Evolutionary conservation across 1,139 yeast genomes (phyloP).

Genomic region (Suhomyces maxii): DNA sequence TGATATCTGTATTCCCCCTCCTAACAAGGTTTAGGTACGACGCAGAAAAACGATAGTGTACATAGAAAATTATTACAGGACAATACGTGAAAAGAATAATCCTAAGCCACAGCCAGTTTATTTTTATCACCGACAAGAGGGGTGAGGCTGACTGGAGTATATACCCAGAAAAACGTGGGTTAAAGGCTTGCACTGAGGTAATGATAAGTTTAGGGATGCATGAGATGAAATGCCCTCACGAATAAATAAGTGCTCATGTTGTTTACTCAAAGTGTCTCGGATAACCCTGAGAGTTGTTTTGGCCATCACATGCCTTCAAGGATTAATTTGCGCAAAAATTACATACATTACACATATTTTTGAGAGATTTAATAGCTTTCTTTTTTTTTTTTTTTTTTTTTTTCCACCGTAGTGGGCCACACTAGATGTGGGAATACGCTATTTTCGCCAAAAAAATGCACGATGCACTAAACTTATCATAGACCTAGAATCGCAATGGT

Average conservation of each 20-base stretch:
- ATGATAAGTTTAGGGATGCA: too few species aligned
- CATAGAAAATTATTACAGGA: conserved; percentile 4
- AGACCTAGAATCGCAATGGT: not conserved
- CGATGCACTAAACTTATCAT: not conserved
- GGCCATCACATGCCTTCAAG: too few species aligned
- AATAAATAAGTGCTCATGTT: too few species aligned
- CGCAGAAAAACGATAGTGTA: not conserved
- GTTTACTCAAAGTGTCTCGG: too few species aligned
- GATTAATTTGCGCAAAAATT: not conserved
- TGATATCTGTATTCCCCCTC: not conserved
- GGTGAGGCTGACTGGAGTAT: too few species aligned
- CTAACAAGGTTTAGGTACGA: not conserved
- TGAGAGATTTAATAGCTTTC: not conserved
- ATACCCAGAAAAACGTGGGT: not conserved
- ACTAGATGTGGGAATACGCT: not conserved
- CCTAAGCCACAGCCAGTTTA: not conserved
- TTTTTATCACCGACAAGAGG: not conserved
- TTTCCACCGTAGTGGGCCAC: not conserved
- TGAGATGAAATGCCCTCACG: too few species aligned
- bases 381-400: too few species aligned
- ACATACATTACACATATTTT: not conserved
- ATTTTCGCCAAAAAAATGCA: not conserved
- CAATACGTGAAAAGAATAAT: not conserved
- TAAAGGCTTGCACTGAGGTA: not conserved
- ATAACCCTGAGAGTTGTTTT: too few species aligned